phyloP scores from a whole-genome alignment of 2,329 filamentous ascomycete genomes.

The Epichloe sibirici region DNA sequence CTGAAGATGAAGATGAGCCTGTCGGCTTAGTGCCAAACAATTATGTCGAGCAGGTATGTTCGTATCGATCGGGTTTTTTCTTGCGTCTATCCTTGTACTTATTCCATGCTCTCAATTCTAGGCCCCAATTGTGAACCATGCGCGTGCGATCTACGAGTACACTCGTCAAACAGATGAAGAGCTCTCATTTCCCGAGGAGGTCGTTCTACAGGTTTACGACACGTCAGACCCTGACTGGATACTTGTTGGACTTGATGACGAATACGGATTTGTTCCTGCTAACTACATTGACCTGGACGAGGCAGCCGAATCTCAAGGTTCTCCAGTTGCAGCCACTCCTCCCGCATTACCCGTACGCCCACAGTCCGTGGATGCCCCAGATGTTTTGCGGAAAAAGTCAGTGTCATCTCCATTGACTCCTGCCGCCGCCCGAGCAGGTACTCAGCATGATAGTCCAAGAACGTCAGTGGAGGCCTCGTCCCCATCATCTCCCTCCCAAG shows the following conservation, averaged over 20 bases:
- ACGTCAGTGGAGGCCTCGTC: slow-evolving; percentile 16
- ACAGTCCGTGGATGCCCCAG: slow-evolving; percentile 19
- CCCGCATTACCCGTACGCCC: slow-evolving; percentile 34
- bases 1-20: slow-evolving; percentile 81
- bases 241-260: slow-evolving; percentile 68
- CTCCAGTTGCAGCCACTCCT: slow-evolving; percentile 22
- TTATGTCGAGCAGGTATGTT: slow-evolving; percentile 77
- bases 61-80: not conserved
- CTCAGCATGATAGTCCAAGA: slow-evolving; percentile 36
- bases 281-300: slow-evolving; percentile 80
- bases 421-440: slow-evolving; percentile 42
- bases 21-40: slow-evolving; percentile 86
- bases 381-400: slow-evolving; percentile 16
- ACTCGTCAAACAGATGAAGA: slow-evolving; percentile 95
- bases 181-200: slow-evolving; percentile 87
- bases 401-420: slow-evolving; percentile 27
- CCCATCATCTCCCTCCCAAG: slow-evolving; percentile 15
- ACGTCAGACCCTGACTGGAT: slow-evolving; percentile 93
- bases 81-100: not conserved
- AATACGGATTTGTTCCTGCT: slow-evolving; percentile 88
- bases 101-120: slow-evolving; percentile 18
- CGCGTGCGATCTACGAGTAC: slow-evolving; percentile 96
- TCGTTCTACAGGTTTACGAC: slow-evolving; percentile 74
- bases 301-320: slow-evolving; percentile 28
- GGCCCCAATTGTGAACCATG: slow-evolving; percentile 55